Evolutionary conservation across 2,329 filamentous ascomycete species (phyloP), one percentile per base, ranked within the genome.

Genomic region (Fusarium pseudoanthophilum): DNA sequence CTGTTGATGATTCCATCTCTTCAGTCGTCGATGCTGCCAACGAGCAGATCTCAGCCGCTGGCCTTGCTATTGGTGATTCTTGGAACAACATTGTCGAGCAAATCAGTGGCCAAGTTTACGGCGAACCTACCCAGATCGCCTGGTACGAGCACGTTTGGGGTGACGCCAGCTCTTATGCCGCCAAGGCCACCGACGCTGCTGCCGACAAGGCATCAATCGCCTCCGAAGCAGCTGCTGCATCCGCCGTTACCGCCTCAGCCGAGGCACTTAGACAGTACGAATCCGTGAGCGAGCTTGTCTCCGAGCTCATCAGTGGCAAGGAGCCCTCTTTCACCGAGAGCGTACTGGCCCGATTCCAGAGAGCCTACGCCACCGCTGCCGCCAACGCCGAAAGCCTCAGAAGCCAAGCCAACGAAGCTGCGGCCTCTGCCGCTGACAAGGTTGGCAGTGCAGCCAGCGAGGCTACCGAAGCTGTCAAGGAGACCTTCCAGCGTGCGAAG

Each of bases 251-350:
- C 48, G 92, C 89, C 10, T 91, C 90, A 3, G 87, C 87, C 26
- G 87, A 87, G 45, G 89, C 89, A 2, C 84, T 85, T 11, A 86
- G 88, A 53, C 92, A 94, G 76, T 95, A 93, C 74, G 87, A 88
- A 10, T 90, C 90, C 32, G 87, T 97, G 10, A 90, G 91, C 79
- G 89, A 88, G 18, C 87, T 96, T 4, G 87, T 97, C 20, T 92
- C 92, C 4, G 94, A 97, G 80, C 85, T 97, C 3, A 85, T 97
- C 20, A 83, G 87, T 45, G 94, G 93, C 60, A 94, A 92, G 80
- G 94, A 97, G 79, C 91, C 93, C 1, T 90, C 91, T 20, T 97
- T 94, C 77, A 95, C 92, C 0, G 93, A 97, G 78, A 95, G 92
- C 67, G 92, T 95, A 7, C 90, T 94, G 82, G 90, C 85, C 59